Percentiles rank a stretch among this genome's conserved stretches.
Evolutionary conservation across 1,139 yeast species (phyloP).

Genomic region (Hemisphaericaspora xylanilytica): DNA sequence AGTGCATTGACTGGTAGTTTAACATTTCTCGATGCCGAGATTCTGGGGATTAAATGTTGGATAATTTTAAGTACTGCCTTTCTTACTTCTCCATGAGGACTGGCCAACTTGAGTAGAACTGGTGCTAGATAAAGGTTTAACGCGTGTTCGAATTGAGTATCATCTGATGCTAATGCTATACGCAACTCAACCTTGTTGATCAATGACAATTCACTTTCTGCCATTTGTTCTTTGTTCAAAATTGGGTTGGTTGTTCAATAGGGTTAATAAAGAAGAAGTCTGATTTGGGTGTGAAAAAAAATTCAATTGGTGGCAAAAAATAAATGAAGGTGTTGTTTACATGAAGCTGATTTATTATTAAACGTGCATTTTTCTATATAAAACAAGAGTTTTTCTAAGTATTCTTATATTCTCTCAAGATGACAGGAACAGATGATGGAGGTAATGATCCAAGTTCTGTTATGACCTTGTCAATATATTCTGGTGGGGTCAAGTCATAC

Average conservation of each 20-base stretch:
- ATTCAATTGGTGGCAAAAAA: slow-evolving; percentile 9
- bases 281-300: slow-evolving; percentile 1
- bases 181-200: slow-evolving; percentile 79
- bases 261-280: too few relatives aligned
- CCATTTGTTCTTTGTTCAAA: too few relatives aligned
- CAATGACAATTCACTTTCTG: slow-evolving; percentile 54
- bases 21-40: slow-evolving; percentile 54
- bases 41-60: slow-evolving; percentile 65
- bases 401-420: slow-evolving; percentile 84
- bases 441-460: slow-evolving; percentile 97
- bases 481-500: slow-evolving; percentile 95
- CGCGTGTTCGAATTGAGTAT: slow-evolving; percentile 59
- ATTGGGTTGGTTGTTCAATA: too few relatives aligned
- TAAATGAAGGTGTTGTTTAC: too few relatives aligned
- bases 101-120: slow-evolving; percentile 70
- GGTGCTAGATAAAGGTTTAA: slow-evolving; percentile 72
- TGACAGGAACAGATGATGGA: slow-evolving; percentile 95
- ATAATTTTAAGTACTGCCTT: slow-evolving; percentile 65
- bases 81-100: slow-evolving; percentile 68
- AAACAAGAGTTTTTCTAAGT: slow-evolving; percentile 24
- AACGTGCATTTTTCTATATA: neutral
- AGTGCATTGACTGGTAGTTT: slow-evolving; percentile 62
- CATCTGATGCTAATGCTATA: slow-evolving; percentile 73
- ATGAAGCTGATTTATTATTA: neutral
- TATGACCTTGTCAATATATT: slow-evolving; percentile 87